Percentiles rank a stretch among this genome's conserved stretches.
Evolutionary conservation across 805 yeast genomes (phyloP).

Genomic region (Lipomyces orientalis): DNA sequence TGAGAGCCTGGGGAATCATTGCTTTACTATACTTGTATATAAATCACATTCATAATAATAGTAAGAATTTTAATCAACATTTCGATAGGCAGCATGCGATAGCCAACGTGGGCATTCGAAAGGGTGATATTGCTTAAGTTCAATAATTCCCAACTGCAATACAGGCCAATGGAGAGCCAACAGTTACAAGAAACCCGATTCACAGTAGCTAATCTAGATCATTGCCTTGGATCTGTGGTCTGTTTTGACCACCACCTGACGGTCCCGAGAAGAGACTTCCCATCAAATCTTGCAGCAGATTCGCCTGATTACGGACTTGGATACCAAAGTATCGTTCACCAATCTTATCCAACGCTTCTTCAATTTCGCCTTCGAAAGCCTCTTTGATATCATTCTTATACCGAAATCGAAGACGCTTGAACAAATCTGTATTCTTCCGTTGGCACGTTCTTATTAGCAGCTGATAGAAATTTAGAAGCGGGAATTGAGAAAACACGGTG

Average conservation of each 20-base stretch:
- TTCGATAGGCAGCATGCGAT: too few relatives aligned
- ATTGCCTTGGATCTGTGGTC: slow-evolving; percentile 7
- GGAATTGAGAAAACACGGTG: slow-evolving; percentile 50
- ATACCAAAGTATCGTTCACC: slow-evolving; percentile 71
- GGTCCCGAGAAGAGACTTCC: slow-evolving; percentile 56
- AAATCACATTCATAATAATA: slow-evolving; percentile 1
- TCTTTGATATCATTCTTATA: slow-evolving; percentile 51
- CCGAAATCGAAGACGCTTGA: slow-evolving; percentile 56
- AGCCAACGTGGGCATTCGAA: not conserved
- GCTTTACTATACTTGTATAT: not conserved
- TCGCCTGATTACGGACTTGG: slow-evolving; percentile 56
- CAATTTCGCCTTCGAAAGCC: slow-evolving; percentile 46
- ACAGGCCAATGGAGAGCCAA: not conserved
- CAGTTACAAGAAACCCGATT: not conserved
- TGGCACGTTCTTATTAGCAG: slow-evolving; percentile 65
- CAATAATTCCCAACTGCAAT: not conserved
- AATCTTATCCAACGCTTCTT: slow-evolving; percentile 57
- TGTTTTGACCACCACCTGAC: not conserved
- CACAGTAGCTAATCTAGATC: slow-evolving; percentile 15
- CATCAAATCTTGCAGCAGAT: slow-evolving; percentile 77
- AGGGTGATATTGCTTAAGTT: not conserved
- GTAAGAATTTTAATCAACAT: not conserved
- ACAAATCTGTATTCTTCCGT: slow-evolving; percentile 59
- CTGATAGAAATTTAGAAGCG: slow-evolving; percentile 71
- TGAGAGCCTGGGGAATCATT: not conserved